These are phyloP conservation scores for Termitomyces titanicus DNA, from an alignment of 768 basidiomycete genomes.

Conservation along the genomic window DNA sequence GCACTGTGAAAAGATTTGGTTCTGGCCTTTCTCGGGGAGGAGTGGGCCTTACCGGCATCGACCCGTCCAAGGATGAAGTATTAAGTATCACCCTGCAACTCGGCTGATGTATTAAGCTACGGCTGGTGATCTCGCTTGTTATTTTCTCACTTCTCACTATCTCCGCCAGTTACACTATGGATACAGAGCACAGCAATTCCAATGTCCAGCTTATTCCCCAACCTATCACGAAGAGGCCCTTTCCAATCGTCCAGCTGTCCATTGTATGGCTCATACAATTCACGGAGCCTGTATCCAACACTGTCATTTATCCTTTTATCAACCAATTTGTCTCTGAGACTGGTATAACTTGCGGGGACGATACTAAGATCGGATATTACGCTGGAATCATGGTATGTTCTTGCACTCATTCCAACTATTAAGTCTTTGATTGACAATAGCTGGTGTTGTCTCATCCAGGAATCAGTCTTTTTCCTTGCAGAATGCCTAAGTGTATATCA, in stretches of 20 bases:
- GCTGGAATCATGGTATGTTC: constrained; percentile 41
- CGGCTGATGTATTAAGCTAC: neutral
- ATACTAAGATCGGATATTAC: constrained; percentile 41
- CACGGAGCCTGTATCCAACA: constrained; percentile 24
- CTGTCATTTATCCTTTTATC: constrained; percentile 43
- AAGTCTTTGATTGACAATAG: neutral
- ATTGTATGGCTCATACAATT: constrained; percentile 31
- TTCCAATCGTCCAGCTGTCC: constrained; percentile 32
- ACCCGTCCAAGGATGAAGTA: no score
- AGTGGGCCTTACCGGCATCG: no score
- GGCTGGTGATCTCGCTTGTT: neutral
- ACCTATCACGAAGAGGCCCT: constrained; percentile 15
- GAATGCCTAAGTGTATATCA: constrained; percentile 29
- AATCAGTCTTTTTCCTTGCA: constrained; percentile 35
- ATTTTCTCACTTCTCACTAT: neutral
- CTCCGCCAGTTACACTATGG: neutral
- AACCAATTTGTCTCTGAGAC: constrained; percentile 39
- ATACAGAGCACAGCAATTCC: neutral
- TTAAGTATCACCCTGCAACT: no score
- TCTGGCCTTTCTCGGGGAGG: no score
- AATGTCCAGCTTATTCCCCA: neutral
- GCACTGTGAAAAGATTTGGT: no score
- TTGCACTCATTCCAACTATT: neutral
- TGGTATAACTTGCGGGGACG: constrained; percentile 39
- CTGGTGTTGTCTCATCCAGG: constrained; percentile 17